Evolutionary conservation across 345 rosid genomes (phyloP), one percentile per base, ranked within the genome.

Genomic region (Dovyalis caffra): DNA sequence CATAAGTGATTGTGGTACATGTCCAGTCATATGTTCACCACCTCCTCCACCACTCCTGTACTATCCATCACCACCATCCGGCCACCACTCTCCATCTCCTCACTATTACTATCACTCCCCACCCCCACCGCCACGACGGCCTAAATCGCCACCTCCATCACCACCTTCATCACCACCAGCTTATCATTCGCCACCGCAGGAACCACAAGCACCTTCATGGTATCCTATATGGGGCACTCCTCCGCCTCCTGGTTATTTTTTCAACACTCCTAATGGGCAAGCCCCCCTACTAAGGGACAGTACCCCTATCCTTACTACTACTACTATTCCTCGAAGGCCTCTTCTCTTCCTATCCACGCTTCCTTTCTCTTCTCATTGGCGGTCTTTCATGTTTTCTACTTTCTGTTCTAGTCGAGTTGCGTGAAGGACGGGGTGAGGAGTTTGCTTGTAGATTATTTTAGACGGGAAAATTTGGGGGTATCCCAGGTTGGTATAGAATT

Each of bases 281-380:
- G 70, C 73, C 85, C 85, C 20, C 87, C 87, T 2, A 28, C 40
- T 11, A 33, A 73, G 2, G 87, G 77, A 74, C 80, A 53, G 9
- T 80, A 89, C 65, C 83, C 87, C 33, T 86, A 83, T 62, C 91
- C 93, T 47, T 87, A 87, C 77, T 89, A 89, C 83, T 87, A 89
- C 63, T 89, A 65, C 85, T 83, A 78, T 60, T 73, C 87, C 47
- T 85, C 92, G 32, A 67, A 63, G 33, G 85, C 87, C 31, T 71
- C 85, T 68, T 35, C 75, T 60, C 68, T 71, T 25, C 45, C 78
- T 29, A 33, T 68, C 45, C 77, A 11, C 9, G 66, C 68, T 23
- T 69, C 65, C 8, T 11, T 64, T 60, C 72, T 65, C 28, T 67
- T 64, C 28, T 74, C 62, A 18, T 1, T 70, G 31, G 38, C 57